phyloP scores from a whole-genome alignment of 2,329 filamentous ascomycete species.

The Fusarium azukiicola region DNA sequence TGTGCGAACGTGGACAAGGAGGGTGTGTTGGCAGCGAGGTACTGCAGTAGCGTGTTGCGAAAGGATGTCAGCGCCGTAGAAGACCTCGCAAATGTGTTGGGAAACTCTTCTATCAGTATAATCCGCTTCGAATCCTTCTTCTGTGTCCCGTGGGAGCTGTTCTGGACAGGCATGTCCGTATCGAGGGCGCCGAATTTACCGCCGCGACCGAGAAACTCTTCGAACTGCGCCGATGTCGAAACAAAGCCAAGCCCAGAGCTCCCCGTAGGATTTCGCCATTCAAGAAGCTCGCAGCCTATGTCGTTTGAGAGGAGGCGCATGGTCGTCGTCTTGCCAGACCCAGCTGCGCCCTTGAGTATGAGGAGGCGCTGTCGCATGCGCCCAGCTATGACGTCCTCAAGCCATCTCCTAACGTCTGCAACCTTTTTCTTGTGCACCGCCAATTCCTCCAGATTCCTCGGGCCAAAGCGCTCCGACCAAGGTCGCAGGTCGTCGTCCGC shows the following conservation, averaged over 20 bases:
- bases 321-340: conserved; percentile 96
- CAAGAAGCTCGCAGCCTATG: conserved; percentile 88
- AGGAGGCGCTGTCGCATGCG: conserved; percentile 85
- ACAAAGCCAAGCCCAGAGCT: conserved; percentile 80
- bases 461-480: conserved; percentile 94
- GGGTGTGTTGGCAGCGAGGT: conserved; percentile 84
- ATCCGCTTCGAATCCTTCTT: conserved; percentile 68
- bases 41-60: conserved; percentile 87
- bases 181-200: conserved; percentile 89
- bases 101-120: conserved; percentile 91
- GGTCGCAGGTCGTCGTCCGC: conserved; percentile 82
- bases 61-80: conserved; percentile 85
- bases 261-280: conserved; percentile 93
- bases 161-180: conserved; percentile 54
- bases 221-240: conserved; percentile 90
- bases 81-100: conserved; percentile 85
- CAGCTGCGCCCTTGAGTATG: conserved; percentile 93
- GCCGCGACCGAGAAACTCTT: conserved; percentile 92
- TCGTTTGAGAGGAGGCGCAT: conserved; percentile 88
- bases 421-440: conserved; percentile 98
- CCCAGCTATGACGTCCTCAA: conserved; percentile 86
- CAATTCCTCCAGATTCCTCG: conserved; percentile 88
- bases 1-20: conserved; percentile 72
- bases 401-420: conserved; percentile 90
- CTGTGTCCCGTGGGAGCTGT: conserved; percentile 42